Percentiles rank a stretch among this genome's conserved stretches.
phyloP scores from a whole-genome alignment of 352 stramenopile species.

The Pythium rishiriense region DNA sequence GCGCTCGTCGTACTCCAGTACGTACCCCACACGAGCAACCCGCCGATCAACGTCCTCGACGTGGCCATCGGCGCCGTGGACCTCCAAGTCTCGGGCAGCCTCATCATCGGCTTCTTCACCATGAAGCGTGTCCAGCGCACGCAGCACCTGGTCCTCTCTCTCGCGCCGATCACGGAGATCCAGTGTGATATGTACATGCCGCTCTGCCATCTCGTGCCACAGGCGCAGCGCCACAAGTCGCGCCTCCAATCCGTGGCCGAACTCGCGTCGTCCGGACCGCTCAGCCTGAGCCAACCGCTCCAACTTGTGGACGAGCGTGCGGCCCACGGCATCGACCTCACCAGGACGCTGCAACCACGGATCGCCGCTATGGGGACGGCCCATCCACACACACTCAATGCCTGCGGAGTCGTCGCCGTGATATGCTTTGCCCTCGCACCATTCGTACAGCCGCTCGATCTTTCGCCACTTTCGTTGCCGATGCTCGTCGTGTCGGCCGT shows the following conservation, averaged over 20 bases:
- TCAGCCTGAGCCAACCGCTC: background rate
- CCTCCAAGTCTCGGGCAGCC: slow-evolving; percentile 5
- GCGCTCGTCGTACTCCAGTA: background rate
- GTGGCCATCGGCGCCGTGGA: slow-evolving; percentile 5
- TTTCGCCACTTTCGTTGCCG: background rate
- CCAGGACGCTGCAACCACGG: background rate
- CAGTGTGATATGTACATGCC: slow-evolving; percentile 9
- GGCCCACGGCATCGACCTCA: background rate
- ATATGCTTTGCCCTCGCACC: background rate
- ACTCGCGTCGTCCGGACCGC: too few relatives aligned
- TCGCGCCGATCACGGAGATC: background rate
- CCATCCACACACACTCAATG: background rate
- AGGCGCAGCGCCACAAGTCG: background rate
- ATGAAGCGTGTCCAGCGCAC: background rate
- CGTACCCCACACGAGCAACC: background rate
- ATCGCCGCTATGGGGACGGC: background rate
- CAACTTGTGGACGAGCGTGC: background rate
- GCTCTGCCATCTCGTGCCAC: slow-evolving; percentile 6
- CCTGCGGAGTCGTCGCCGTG: background rate
- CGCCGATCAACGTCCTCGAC: background rate
- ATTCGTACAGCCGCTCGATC: background rate
- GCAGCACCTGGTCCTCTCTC: background rate
- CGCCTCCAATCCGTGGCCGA: background rate
- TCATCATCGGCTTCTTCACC: slow-evolving; percentile 16
- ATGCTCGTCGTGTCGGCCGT: background rate